A percentile compares a stretch with the other conserved stretches of the same genome.
These are phyloP conservation scores for Pythium insidiosum DNA, from an alignment of 352 stramenopile genomes.

Conservation along the genomic window DNA sequence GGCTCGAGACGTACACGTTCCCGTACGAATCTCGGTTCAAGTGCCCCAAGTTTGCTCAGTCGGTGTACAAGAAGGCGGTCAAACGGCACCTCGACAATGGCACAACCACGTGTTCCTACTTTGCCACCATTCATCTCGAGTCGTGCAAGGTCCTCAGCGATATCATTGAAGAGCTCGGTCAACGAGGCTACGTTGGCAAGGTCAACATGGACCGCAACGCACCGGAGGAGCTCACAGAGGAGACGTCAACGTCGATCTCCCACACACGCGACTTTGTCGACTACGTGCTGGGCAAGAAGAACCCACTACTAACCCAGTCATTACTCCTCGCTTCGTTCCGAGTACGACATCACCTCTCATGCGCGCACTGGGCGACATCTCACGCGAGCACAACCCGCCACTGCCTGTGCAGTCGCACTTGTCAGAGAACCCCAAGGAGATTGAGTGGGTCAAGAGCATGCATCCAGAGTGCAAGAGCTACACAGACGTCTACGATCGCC, in stretches of 20 bases:
- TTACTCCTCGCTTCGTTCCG: constrained; percentile 93
- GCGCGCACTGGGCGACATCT: constrained; percentile 69
- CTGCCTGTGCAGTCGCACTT: constrained; percentile 90
- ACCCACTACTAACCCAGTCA: constrained; percentile 78
- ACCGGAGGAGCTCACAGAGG: constrained; percentile 74
- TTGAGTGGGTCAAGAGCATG: constrained; percentile 79
- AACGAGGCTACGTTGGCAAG: constrained; percentile 91
- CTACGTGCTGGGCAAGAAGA: constrained; percentile 75
- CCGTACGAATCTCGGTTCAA: constrained; percentile 85
- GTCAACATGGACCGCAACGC: constrained; percentile 95
- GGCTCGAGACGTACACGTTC: constrained; percentile 94
- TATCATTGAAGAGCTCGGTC: constrained; percentile 71
- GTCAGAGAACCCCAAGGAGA: constrained; percentile 85
- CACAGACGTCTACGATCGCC: constrained; percentile 69
- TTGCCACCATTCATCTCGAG: constrained; percentile 88
- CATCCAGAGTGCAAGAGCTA: constrained; percentile 80
- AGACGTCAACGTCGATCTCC: constrained; percentile 73
- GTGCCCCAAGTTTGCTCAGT: constrained; percentile 43
- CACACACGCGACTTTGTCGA: constrained; percentile 85
- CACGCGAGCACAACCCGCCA: constrained; percentile 56
- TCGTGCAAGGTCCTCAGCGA: constrained; percentile 88
- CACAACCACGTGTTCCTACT: constrained; percentile 94
- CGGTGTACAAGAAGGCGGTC: constrained; percentile 88
- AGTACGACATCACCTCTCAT: constrained; percentile 83
- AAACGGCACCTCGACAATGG: constrained; percentile 78